phyloP scores from a whole-genome alignment of 768 basidiomycete species.

The Dendrothele bispora region DNA sequence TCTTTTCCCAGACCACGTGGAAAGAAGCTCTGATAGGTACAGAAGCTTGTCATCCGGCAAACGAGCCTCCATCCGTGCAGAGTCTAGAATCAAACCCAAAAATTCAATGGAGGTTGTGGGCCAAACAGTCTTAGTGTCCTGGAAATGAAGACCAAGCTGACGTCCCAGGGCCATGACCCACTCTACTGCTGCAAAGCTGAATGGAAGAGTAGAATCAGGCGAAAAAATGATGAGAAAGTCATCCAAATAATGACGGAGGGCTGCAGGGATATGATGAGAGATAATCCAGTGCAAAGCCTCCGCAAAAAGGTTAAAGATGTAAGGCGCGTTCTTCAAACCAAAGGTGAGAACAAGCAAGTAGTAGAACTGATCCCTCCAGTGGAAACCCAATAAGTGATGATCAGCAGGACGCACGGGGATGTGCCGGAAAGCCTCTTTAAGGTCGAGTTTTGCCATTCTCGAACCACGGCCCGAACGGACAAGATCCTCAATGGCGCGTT shows the following conservation, averaged over 20 bases:
- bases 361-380: slow-evolving; percentile 22
- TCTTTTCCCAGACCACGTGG: slow-evolving; percentile 15
- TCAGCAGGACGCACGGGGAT: slow-evolving; percentile 25
- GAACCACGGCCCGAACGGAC: too few species aligned
- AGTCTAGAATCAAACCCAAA: slow-evolving; percentile 23
- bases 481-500: too few species aligned
- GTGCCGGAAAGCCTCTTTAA: too few species aligned
- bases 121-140: slow-evolving; percentile 23
- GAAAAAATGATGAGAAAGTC: slow-evolving; percentile 30
- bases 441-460: too few species aligned
- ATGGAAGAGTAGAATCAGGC: neutral
- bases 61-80: slow-evolving; percentile 28
- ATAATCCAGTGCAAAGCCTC: slow-evolving; percentile 42
- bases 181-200: too few species aligned
- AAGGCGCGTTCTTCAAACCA: too few species aligned
- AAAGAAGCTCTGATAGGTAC: slow-evolving; percentile 22
- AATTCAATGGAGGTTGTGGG: slow-evolving; percentile 21
- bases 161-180: slow-evolving; percentile 27
- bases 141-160: slow-evolving; percentile 29
- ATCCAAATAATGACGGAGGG: slow-evolving; percentile 32
- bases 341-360: too few species aligned
- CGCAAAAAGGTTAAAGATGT: too few species aligned
- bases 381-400: slow-evolving; percentile 31
- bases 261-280: slow-evolving; percentile 27
- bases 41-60: slow-evolving; percentile 29